Evolutionary conservation across 208 protist species (phyloP), one percentile per base, ranked within the genome.

Genomic region (Crithidia bombi): DNA sequence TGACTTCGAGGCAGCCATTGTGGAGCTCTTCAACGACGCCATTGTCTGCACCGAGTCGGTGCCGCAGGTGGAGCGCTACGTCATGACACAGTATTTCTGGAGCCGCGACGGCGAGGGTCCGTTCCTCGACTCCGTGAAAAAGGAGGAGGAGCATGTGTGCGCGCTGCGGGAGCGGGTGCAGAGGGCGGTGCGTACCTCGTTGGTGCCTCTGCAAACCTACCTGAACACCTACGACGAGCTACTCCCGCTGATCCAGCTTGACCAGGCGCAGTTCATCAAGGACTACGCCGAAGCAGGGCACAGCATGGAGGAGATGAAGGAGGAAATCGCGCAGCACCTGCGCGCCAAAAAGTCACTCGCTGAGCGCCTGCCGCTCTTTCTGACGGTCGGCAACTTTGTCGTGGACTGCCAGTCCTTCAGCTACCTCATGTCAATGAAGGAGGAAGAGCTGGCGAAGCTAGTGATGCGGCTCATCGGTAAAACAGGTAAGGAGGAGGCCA

Each of bases 41-140:
- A 96, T 98, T 63, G 61, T 72, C 35, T 96, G 90, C 82, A 98
- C 92, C 7, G 86, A 94, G 63, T 84, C 90, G 36, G 85, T 97
- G 50, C 94, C 94, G 44, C 94, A 98, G 77, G 88, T 98, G 50
- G 94, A 98, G 74, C 93, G 92, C 44, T 97, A 91, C 82, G 94
- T 97, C 44, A 98, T 98, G 94, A 80, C 87, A 58, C 90, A 96
- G 74, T 98, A 98, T 75, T 98, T 98, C 65, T 98, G 94, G 92
- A 79, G 81, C 47, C 83, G 89, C 56, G 94, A 98, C 65, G 91
- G 83, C 30, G 90, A 97, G 43, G 96, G 91, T 5, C 96, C 94
- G 0, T 96, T 94, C 61, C 85, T 97, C 28, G 91, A 94, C 51
- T 93, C 89, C 9, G 94, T 97, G 11, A 87, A 87, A 28, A 79